phyloP scores from a whole-genome alignment of 2,329 filamentous ascomycete genomes.

The Aspergillus cejpii region DNA sequence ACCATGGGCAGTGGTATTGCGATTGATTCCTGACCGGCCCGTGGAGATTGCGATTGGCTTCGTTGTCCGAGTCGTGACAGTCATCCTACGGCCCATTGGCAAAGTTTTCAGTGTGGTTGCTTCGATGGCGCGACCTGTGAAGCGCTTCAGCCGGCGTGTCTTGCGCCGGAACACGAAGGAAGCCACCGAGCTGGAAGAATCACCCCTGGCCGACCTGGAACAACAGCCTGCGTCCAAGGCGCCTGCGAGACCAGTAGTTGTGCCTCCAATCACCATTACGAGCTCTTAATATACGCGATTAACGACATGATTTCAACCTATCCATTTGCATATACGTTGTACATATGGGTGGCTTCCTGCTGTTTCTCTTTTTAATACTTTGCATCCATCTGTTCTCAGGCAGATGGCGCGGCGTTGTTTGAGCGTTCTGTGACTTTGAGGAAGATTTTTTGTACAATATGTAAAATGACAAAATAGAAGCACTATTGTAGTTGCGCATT shows the following conservation, averaged over 20 bases:
- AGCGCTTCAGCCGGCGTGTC: constrained; percentile 18
- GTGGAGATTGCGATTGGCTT: constrained; percentile 43
- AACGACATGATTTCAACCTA: not conserved
- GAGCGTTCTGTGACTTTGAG: not conserved
- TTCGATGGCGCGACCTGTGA: constrained; percentile 19
- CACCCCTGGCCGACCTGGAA: constrained; percentile 7
- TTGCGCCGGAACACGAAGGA: not conserved
- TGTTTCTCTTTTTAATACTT: not conserved
- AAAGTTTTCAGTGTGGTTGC: constrained; percentile 24
- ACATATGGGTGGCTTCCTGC: not conserved
- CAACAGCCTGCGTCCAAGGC: constrained; percentile 14
- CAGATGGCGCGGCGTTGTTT: not conserved
- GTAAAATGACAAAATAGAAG: not conserved
- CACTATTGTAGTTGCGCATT: not conserved
- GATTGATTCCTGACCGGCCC: constrained; percentile 68
- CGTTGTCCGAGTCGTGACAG: constrained; percentile 49
- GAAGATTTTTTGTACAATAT: not conserved
- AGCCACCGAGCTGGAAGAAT: constrained; percentile 16
- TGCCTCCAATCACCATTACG: constrained; percentile 39
- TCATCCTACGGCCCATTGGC: constrained; percentile 42
- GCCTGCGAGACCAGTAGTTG: constrained; percentile 19
- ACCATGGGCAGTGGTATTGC: constrained; percentile 72
- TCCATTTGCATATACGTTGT: not conserved
- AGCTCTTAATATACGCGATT: constrained; percentile 16
- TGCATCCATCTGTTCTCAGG: not conserved